These are phyloP conservation scores for Suillus tomentosus DNA, from an alignment of 768 basidiomycete species.

Conservation along the genomic window DNA sequence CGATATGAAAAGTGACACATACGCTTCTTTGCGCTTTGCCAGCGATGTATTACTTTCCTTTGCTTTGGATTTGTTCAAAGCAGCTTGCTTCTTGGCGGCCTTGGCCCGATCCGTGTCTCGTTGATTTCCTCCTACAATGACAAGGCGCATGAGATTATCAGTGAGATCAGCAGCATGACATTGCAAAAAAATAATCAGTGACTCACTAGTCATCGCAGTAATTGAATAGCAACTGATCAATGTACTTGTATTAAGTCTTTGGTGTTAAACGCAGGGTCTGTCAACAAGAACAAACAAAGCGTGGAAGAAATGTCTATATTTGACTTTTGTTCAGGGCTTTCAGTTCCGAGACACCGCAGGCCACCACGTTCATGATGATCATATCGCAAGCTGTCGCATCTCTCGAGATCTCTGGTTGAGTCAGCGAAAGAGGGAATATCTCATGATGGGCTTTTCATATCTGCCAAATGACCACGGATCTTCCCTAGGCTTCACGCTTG, in stretches of 20 bases:
- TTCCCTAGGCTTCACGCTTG: slow-evolving; percentile 17
- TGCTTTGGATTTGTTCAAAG: slow-evolving; percentile 53
- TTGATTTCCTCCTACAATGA: slow-evolving; percentile 71
- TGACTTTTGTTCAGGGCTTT: slow-evolving; percentile 8
- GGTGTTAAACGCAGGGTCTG: slow-evolving; percentile 7
- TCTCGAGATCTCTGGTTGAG: slow-evolving; percentile 16
- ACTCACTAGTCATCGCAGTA: slow-evolving; percentile 57
- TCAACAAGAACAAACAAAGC: slow-evolving; percentile 32
- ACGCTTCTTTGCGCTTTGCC: slow-evolving; percentile 77
- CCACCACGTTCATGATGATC: slow-evolving; percentile 16
- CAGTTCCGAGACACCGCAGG: slow-evolving; percentile 3
- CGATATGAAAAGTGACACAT: slow-evolving; percentile 38
- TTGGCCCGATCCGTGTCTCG: slow-evolving; percentile 73
- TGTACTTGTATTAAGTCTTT: slow-evolving; percentile 11
- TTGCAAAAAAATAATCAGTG: slow-evolving; percentile 1
- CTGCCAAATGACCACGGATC: slow-evolving; percentile 15
- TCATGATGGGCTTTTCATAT: slow-evolving; percentile 13
- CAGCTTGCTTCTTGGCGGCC: slow-evolving; percentile 70
- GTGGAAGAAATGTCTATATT: slow-evolving; percentile 1
- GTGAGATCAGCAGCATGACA: not conserved
- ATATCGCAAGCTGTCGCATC: slow-evolving; percentile 9
- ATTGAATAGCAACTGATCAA: not conserved
- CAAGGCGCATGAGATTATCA: slow-evolving; percentile 19
- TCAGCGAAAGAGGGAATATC: slow-evolving; percentile 17
- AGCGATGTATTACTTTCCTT: slow-evolving; percentile 69